Base-by-base conservation (phyloP, 208 protist species). In the Leishmania martiniquensis region DNA sequence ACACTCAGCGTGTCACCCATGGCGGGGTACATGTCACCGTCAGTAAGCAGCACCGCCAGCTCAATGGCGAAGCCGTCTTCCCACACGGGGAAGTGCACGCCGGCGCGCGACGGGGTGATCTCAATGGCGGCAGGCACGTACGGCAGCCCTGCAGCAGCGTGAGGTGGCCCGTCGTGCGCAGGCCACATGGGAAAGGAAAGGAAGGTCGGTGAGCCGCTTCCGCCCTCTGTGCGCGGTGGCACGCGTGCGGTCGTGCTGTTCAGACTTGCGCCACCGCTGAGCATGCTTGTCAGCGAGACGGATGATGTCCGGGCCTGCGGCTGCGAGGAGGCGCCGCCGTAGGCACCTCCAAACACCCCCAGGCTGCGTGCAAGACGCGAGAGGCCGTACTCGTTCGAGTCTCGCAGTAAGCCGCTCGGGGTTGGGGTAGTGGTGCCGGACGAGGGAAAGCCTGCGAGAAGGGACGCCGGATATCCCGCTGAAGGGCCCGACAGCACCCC, bases 51-150 rank as follows among this genome's bases (percentile, higher is more conserved):
- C n/a, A 86, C 78, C 15, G 75, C 77, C 67, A 69, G 49, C 73
- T 86, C 82, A 39, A 86, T 70, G 5, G 82, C 82, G 51, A 86
- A 80, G 68, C 77, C 82, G 78, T 86, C 78, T 32, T 81, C 82
- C 82, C 82, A 86, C 49, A 86, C 70, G 0, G 82, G 82, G 45
- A 86, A 86, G 75, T 74, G 54, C 52, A 39, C 75, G 29, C 68
- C 70, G 9, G 80, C 39, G 17, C 42, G 39, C 7, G 80, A 60
- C 9, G 80, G 80, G 29, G 69, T 67, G 42, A 84, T 76, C 69
- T 65, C 57, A 55, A 84, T 55, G 0, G 80, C 75, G 5, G 80
- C 80, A 0, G 75, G 69, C 6, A 45, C 29, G 42, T 51, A 49
- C 65, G 65, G 37, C 39, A 34, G 65, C 42, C 25, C 39, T 42